Percentiles rank a stretch among this genome's conserved stretches.
phyloP scores from a whole-genome alignment of 352 stramenopile species.

The Phytopythium mirpurense region DNA sequence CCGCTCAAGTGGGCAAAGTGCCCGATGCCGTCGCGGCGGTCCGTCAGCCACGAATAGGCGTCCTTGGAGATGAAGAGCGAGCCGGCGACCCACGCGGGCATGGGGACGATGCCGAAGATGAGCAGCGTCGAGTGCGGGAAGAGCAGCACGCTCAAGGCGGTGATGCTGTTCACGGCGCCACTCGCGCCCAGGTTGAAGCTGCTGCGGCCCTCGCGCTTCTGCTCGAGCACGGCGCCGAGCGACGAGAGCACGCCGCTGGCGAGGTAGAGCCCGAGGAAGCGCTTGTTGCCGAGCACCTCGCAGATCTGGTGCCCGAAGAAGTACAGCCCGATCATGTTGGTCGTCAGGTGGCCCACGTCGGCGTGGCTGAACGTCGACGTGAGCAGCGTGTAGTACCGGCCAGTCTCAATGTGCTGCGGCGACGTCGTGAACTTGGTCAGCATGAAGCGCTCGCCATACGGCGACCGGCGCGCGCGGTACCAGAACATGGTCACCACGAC shows the following conservation, averaged over 20 bases:
- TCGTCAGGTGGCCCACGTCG: constrained; percentile 41
- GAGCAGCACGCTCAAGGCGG: constrained; percentile 59
- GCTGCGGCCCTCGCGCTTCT: constrained; percentile 33
- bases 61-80: constrained; percentile 73
- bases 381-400: constrained; percentile 69
- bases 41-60: constrained; percentile 55
- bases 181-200: constrained; percentile 65
- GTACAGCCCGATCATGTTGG: constrained; percentile 74
- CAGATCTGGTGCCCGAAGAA: constrained; percentile 75
- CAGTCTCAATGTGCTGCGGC: constrained; percentile 45
- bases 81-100: constrained; percentile 68
- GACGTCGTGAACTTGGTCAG: constrained; percentile 75
- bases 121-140: constrained; percentile 67
- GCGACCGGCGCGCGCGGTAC: constrained; percentile 38
- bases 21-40: constrained; percentile 47
- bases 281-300: constrained; percentile 54
- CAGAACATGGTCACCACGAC: constrained; percentile 52
- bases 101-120: constrained; percentile 70
- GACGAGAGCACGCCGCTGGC: constrained; percentile 64
- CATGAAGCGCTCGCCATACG: constrained; percentile 51
- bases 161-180: constrained; percentile 78
- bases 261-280: constrained; percentile 73
- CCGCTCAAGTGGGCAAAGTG: constrained; percentile 74
- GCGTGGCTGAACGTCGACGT: constrained; percentile 73
- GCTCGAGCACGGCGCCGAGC: constrained; percentile 52